phyloP scores from a whole-genome alignment of 23 red algal genomes.

The Gracilaria caudata region DNA sequence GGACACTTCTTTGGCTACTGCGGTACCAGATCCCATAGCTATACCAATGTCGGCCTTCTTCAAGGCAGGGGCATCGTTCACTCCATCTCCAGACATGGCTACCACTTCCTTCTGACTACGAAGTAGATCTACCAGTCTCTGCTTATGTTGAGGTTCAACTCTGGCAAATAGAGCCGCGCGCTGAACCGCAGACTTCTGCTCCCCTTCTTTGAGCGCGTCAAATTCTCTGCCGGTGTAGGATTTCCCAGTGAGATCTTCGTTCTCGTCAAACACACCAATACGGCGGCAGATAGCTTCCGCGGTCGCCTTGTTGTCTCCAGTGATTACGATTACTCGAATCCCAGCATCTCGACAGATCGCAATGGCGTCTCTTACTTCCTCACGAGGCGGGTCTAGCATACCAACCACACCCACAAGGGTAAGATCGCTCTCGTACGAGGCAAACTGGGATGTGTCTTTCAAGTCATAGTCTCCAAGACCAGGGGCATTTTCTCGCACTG shows the following conservation, averaged over 20 bases:
- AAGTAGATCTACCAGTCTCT: conserved; percentile 80
- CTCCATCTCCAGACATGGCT: conserved; percentile 98
- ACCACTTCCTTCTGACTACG: conserved; percentile 86
- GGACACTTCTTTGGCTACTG: conserved; percentile 90
- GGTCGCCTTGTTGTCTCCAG: conserved; percentile 95
- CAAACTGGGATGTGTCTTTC: conserved; percentile 76
- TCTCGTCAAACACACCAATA: conserved; percentile 88
- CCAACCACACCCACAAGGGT: conserved; percentile 95
- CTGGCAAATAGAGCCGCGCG: conserved; percentile 83
- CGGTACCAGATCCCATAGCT: conserved; percentile 96
- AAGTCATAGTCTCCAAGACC: conserved; percentile 83
- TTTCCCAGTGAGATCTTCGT: conserved; percentile 77
- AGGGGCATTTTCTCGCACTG: conserved; percentile 72
- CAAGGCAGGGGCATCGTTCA: conserved; percentile 97
- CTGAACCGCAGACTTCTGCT: conserved; percentile 62
- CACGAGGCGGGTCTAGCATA: conserved; percentile 96
- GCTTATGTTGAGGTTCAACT: conserved; percentile 94
- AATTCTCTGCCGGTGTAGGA: conserved; percentile 88
- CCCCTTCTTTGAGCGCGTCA: conserved; percentile 65
- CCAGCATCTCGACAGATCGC: conserved; percentile 76
- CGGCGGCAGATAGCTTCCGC: conserved; percentile 86
- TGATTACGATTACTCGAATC: conserved; percentile 97
- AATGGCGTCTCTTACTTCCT: conserved; percentile 87
- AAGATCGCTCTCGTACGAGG: conserved; percentile 75
- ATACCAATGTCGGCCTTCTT: conserved; percentile 98